phyloP scores from a whole-genome alignment of 2,329 filamentous ascomycete genomes.

The Orbilia brochopaga region DNA sequence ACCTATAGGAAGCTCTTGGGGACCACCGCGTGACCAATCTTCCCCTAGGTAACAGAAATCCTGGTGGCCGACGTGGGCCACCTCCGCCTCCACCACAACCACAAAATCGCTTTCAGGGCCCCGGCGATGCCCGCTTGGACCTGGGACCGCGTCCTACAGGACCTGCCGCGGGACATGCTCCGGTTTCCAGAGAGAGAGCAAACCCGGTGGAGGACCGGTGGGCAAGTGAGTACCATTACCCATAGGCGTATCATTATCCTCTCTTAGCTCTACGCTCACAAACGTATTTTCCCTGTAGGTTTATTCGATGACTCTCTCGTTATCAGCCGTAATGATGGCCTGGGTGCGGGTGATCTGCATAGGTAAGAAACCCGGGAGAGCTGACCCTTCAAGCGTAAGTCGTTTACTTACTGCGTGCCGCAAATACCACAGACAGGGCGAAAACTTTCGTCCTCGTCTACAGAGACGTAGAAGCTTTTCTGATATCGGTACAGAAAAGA shows the following conservation, averaged over 20 bases:
- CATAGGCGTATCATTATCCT: neutral
- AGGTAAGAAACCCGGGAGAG: conserved; percentile 16
- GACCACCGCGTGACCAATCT: conserved; percentile 28
- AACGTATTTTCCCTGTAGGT: neutral
- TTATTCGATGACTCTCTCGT: conserved; percentile 24
- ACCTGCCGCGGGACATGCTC: neutral
- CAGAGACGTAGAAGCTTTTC: conserved; percentile 33
- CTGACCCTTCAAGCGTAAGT: neutral
- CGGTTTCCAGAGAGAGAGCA: conserved; percentile 4
- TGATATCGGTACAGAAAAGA: conserved; percentile 1
- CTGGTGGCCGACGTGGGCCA: conserved; percentile 22
- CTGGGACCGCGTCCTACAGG: conserved; percentile 28
- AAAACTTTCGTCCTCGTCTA: conserved; percentile 26
- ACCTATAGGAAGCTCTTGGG: conserved; percentile 29
- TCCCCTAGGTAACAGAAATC: conserved; percentile 33
- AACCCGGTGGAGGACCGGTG: conserved; percentile 22
- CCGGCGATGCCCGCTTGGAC: conserved; percentile 30
- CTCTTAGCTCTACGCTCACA: neutral
- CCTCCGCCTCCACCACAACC: neutral
- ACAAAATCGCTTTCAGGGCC: conserved; percentile 7
- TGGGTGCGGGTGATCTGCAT: conserved; percentile 38
- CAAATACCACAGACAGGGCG: conserved; percentile 8
- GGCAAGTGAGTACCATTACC: conserved; percentile 4
- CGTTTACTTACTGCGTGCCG: neutral
- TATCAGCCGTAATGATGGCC: conserved; percentile 20